These are phyloP conservation scores for Capsella rubella DNA, from an alignment of 441 rosid genomes.

Conservation along the genomic window DNA sequence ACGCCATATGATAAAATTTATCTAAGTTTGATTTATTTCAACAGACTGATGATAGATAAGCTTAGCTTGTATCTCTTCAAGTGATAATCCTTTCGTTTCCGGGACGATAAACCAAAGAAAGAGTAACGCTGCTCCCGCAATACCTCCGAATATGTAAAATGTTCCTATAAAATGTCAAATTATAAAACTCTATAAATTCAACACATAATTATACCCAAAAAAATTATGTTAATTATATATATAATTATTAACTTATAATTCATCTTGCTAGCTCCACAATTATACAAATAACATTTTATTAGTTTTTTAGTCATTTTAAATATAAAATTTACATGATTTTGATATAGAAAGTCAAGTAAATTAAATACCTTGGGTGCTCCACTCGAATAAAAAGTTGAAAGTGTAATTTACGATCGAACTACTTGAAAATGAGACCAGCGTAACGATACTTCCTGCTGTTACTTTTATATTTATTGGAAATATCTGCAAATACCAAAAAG, in stretches of 20 bases:
- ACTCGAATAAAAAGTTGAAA: conserved; percentile 65
- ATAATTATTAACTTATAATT: no score
- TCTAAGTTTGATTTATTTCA: conserved; percentile 6
- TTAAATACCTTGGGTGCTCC: conserved; percentile 65
- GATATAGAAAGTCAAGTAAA: no score
- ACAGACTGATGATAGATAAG: conserved; percentile 3
- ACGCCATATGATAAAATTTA: no score
- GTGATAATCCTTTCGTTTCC: conserved; percentile 61
- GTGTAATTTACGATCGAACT: conserved; percentile 57
- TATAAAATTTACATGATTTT: no score
- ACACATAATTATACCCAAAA: neutral
- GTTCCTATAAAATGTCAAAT: conserved; percentile 48
- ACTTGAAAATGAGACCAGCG: conserved; percentile 51
- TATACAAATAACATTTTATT: no score
- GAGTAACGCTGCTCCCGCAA: conserved; percentile 45
- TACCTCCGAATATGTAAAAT: conserved; percentile 53
- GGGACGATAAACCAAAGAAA: conserved; percentile 61
- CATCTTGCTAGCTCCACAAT: neutral
- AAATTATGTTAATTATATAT: no score
- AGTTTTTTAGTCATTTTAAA: no score
- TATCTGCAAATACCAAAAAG: conserved; percentile 46
- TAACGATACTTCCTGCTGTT: conserved; percentile 61
- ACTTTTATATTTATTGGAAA: conserved; percentile 65
- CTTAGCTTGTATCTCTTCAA: conserved; percentile 64
- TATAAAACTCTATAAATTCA: neutral